Percentiles rank a stretch among this genome's conserved stretches.
phyloP scores from a whole-genome alignment of 495 filamentous ascomycete genomes.

The Aspergillus incahuasiensis region DNA sequence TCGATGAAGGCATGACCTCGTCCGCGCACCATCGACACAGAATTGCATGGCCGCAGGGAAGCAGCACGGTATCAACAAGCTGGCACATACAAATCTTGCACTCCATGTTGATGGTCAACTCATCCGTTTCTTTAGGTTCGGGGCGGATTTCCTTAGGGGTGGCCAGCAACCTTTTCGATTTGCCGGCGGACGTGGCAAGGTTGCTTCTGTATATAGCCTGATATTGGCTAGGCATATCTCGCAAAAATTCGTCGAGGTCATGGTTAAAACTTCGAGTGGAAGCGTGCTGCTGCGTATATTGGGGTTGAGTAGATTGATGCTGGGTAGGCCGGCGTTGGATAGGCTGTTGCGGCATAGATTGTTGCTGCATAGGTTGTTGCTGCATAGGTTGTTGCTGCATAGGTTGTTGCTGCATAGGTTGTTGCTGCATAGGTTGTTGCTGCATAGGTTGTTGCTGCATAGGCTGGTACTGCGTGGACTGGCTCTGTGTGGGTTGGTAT shows the following conservation, averaged over 20 bases:
- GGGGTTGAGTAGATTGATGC: no score
- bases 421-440: no score
- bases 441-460: slow-evolving; percentile 4
- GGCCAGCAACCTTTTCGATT: slow-evolving; percentile 14
- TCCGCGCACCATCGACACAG: slow-evolving; percentile 43
- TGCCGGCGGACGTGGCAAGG: background rate
- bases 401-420: no score
- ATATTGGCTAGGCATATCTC: slow-evolving; percentile 7
- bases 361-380: no score
- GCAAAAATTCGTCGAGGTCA: slow-evolving; percentile 2
- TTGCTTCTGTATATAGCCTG: slow-evolving; percentile 10
- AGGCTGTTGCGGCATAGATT: no score
- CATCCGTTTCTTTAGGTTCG: slow-evolving; percentile 39
- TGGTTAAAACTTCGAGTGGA: background rate
- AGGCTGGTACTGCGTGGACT: no score
- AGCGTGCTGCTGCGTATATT: slow-evolving; percentile 1
- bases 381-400: no score
- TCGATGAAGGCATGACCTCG: slow-evolving; percentile 16
- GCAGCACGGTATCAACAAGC: slow-evolving; percentile 46
- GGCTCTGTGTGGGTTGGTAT: no score
- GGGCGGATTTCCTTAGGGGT: slow-evolving; percentile 27
- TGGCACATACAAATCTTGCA: slow-evolving; percentile 55
- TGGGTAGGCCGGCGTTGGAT: no score
- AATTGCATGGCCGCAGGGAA: slow-evolving; percentile 55
- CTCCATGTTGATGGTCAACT: slow-evolving; percentile 46